Base-by-base conservation (phyloP, 108 stramenopile species). In the Halocafeteria seosinensis region DNA sequence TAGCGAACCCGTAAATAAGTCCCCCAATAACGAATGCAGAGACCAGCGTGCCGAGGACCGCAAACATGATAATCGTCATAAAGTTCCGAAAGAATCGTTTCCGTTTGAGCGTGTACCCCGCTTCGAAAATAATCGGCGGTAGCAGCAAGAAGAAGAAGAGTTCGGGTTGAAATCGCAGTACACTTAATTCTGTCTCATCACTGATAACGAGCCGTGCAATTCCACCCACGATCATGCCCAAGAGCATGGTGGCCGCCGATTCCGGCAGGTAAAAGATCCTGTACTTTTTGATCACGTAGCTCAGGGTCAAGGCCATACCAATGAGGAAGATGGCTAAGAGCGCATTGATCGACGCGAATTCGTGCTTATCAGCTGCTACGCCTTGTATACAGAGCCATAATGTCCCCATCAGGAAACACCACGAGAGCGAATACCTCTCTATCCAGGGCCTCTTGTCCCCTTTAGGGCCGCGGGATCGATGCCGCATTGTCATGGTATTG, bases 101-200 rank as follows among this genome's bases (percentile, higher is more conserved):
- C 55, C 66, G 79, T 30, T 85, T 78, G 3, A 95, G 76, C 25
- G 85, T 86, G 73, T 92, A 91, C 0, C 95, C 92, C 0, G 91
- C 92, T 70, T 97, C 92, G 67, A 97, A 97, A 37, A 97, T 97
- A 50, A 97, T 93, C 6, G 92, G 92, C 17, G 95, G 95, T 50
- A 97, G 66, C 34, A 97, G 67, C 28, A 94, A 70, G 62, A 97
- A 94, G 76, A 93, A 97, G 66, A 97, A 97, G 0, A 92, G 65
- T 72, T 92, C 89, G 24, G 90, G 87, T n/a, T 75, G 67, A 66
- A 88, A 88, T 61, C 77, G 75, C 58, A 86, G 82, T 0, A 88
- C 59, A 31, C 69, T 69, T 29, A 78, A 36, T 37, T 78, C 75
- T 23, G 76, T 73, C 17, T 73, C 72, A 34, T 62, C 37, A 0